Percentiles rank a stretch among this genome's conserved stretches.
Evolutionary conservation across 2,329 filamentous ascomycete species (phyloP).

Genomic region (Ophiocordyceps camponoti-saundersi): DNA sequence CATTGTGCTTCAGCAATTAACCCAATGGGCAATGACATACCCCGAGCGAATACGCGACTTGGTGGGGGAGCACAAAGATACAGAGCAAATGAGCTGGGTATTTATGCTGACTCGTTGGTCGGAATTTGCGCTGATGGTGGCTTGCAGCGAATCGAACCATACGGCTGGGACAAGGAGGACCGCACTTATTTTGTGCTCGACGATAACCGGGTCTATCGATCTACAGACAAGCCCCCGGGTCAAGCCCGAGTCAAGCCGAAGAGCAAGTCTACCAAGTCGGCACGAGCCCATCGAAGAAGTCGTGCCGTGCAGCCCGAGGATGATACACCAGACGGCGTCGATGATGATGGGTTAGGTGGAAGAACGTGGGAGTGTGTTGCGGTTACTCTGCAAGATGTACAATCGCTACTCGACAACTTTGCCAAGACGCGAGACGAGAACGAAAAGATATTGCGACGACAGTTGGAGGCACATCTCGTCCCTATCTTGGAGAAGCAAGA

Average conservation of each 20-base stretch:
- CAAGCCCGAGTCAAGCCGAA: constrained; percentile 48
- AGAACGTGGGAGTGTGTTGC: constrained; percentile 87
- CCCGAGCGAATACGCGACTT: constrained; percentile 73
- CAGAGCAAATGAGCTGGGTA: constrained; percentile 74
- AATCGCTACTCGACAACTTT: constrained; percentile 51
- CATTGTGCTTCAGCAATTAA: constrained; percentile 70
- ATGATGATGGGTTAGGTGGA: constrained; percentile 47
- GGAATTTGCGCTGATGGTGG: constrained; percentile 5
- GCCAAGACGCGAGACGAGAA: constrained; percentile 66
- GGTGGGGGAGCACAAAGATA: constrained; percentile 68
- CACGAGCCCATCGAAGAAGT: constrained; percentile 51
- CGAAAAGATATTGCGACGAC: constrained; percentile 59
- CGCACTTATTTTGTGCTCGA: constrained; percentile 81
- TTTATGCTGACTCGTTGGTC: constrained; percentile 8
- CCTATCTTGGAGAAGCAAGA: constrained; percentile 71
- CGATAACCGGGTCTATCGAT: constrained; percentile 81
- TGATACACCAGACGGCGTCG: background rate
- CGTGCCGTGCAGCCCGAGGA: constrained; percentile 16
- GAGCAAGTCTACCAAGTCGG: constrained; percentile 30
- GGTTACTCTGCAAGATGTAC: constrained; percentile 63
- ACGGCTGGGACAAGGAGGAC: constrained; percentile 79
- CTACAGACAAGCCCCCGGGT: constrained; percentile 54
- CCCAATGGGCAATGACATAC: constrained; percentile 75
- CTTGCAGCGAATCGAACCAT: constrained; percentile 53
- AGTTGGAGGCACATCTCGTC: constrained; percentile 61